Base-by-base conservation (phyloP, 805 yeast genomes). In the Hemisphaericaspora nanyangensis region DNA sequence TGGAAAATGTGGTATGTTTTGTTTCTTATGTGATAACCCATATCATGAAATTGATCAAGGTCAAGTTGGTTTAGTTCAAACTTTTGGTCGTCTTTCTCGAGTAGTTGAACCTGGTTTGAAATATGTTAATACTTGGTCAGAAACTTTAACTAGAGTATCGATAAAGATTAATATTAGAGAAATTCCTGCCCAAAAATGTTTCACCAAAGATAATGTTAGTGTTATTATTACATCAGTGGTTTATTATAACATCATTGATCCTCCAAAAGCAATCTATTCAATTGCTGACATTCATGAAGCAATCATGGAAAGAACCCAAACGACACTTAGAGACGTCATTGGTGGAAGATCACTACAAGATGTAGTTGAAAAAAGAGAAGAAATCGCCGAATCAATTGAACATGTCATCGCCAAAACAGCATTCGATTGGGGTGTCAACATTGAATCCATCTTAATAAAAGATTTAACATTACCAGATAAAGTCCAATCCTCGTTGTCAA, bases 361-460 rank as follows among this genome's bases (percentile, higher is more conserved):
- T 48, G 83, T 81, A 17, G 80, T 82, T 50, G 88, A 82, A 52
- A 77, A 80, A 55, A 63, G 89, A 47, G 88, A 81, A 49, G 85
- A 81, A 56, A 73, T 82, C 45, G 87, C 88, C 16, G 76, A 68
- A 35, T 66, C 82, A 17, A 82, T 82, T 49, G 81, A 75, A 52
- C 72, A 66, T 40, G 74, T 81, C 42, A 82, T 82, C 42, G 55
- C 78, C 26, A 75, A 72, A 44, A 77, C 85, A 8, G 86, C 85
- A 4, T 62, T 65, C 26, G 76, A 71, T 42, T 82, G 89, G 89
- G 89, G 89, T 51, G 85, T 80, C 27, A 66, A 69, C 43, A 74
- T 82, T 43, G 88, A 82, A 58, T 70, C 80, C 36, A 79, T 82
- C 44, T 67, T 82, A 48, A 81, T 82, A 55, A 82, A 82, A 63